Percentiles rank a stretch among this genome's conserved stretches.
phyloP scores from a whole-genome alignment of 163 green algal genomes.

The Coccomyxa subellipsoidea region DNA sequence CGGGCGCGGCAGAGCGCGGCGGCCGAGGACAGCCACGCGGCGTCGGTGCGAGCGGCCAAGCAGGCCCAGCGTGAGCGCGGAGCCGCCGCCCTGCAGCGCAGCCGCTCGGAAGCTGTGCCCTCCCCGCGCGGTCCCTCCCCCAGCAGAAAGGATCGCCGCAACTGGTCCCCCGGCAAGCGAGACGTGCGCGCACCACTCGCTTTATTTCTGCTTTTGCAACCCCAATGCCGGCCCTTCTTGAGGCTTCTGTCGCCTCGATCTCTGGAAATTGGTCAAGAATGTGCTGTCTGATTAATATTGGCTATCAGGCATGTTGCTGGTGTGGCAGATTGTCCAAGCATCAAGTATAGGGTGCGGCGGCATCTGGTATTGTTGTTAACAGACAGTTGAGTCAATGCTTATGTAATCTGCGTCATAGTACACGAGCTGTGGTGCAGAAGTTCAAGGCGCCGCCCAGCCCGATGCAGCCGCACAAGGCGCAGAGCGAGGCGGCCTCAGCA shows the following conservation, averaged over 20 bases:
- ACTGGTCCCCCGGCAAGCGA: conserved; percentile 1
- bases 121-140: neutral
- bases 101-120: neutral
- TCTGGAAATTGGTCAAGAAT: no score
- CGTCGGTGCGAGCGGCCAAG: neutral
- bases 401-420: no score
- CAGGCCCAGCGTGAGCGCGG: neutral
- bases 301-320: no score
- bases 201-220: neutral
- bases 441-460: neutral
- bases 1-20: conserved; percentile 20
- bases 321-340: no score
- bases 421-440: neutral
- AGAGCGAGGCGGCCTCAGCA: neutral
- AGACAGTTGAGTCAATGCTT: no score
- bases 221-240: no score
- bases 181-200: no score
- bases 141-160: neutral
- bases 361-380: no score
- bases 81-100: neutral
- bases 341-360: no score
- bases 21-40: conserved; percentile 13
- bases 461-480: neutral
- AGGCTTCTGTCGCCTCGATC: no score
- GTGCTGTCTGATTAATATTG: no score